Conservation (phyloP, 352 stramenopile genomes). For the Phytopythium chamaehyphon region DNA sequence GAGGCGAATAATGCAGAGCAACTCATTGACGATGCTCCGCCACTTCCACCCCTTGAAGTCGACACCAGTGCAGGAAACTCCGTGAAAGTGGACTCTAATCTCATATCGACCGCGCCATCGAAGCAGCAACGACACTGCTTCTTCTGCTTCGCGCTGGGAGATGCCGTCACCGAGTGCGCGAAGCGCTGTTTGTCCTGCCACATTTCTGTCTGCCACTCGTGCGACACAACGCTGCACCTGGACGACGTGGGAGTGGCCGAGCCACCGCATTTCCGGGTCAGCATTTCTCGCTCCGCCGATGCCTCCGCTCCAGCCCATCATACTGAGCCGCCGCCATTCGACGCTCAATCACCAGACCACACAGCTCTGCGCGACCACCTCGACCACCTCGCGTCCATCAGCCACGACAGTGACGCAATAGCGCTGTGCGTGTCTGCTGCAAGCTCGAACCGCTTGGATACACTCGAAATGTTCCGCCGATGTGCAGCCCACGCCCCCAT, state of each 20-base stretch:
- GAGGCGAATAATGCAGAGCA: too few relatives aligned
- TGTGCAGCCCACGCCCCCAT: conserved; percentile 14
- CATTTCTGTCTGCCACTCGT: conserved; percentile 33
- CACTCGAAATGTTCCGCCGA: conserved; percentile 15
- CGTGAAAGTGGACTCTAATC: too few relatives aligned
- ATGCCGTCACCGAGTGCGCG: conserved; percentile 3
- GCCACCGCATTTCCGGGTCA: conserved; percentile 41
- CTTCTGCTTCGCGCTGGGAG: conserved; percentile 25
- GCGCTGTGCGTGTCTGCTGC: not conserved
- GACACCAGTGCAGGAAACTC: not conserved
- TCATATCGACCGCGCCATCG: too few relatives aligned
- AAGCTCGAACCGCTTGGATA: not conserved
- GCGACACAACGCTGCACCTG: conserved; percentile 47
- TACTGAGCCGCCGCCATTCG: not conserved
- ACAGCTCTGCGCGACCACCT: not conserved
- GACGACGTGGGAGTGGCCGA: conserved; percentile 64
- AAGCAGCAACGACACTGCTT: conserved; percentile 17
- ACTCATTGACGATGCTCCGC: not conserved
- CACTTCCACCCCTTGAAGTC: not conserved
- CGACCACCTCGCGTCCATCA: not conserved
- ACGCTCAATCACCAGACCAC: not conserved
- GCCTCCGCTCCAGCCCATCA: not conserved
- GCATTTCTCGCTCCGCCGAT: conserved; percentile 6
- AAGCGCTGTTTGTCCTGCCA: conserved; percentile 50
- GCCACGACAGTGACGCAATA: not conserved